phyloP scores from a whole-genome alignment of 2,329 filamentous ascomycete species.

The Colletotrichum lupini region DNA sequence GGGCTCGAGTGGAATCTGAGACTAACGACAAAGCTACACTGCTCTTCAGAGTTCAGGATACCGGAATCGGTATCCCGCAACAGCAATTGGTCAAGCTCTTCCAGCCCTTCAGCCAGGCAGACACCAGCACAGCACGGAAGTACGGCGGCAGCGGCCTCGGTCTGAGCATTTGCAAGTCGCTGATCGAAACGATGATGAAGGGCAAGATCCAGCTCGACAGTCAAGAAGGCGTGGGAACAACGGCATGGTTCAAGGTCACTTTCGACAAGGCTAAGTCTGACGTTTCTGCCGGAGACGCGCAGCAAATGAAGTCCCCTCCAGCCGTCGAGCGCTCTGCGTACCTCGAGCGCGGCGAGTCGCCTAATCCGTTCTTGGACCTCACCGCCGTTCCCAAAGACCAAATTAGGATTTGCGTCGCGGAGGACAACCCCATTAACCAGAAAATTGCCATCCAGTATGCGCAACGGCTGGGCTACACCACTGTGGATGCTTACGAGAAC shows the following conservation, averaged over 20 bases:
- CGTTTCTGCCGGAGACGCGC: constrained; percentile 67
- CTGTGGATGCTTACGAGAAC: constrained; percentile 89
- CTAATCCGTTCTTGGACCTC: constrained; percentile 70
- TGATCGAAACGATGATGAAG: constrained; percentile 92
- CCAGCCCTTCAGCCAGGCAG: constrained; percentile 91
- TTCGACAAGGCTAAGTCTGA: constrained; percentile 83
- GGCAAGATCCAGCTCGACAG: constrained; percentile 87
- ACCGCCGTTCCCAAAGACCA: constrained; percentile 80
- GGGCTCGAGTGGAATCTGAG: constrained; percentile 78
- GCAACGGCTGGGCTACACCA: constrained; percentile 82
- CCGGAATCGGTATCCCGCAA: constrained; percentile 88
- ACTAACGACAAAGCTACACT: constrained; percentile 77
- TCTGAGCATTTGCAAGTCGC: constrained; percentile 92
- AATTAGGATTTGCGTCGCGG: constrained; percentile 89
- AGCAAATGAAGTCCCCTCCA: constrained; percentile 50
- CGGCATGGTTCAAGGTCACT: constrained; percentile 81
- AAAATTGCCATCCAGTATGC: constrained; percentile 94
- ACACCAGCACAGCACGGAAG: constrained; percentile 88
- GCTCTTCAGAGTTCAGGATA: constrained; percentile 89
- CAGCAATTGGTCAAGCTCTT: constrained; percentile 88
- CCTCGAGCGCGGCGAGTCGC: constrained; percentile 51
- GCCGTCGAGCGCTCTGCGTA: constrained; percentile 48
- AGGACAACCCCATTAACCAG: constrained; percentile 95
- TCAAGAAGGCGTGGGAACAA: constrained; percentile 76
- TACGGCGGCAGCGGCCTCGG: constrained; percentile 94